Evolutionary conservation across 352 stramenopile genomes (phyloP), one percentile per base, ranked within the genome.

Genomic region (Pythium angustatum): DNA sequence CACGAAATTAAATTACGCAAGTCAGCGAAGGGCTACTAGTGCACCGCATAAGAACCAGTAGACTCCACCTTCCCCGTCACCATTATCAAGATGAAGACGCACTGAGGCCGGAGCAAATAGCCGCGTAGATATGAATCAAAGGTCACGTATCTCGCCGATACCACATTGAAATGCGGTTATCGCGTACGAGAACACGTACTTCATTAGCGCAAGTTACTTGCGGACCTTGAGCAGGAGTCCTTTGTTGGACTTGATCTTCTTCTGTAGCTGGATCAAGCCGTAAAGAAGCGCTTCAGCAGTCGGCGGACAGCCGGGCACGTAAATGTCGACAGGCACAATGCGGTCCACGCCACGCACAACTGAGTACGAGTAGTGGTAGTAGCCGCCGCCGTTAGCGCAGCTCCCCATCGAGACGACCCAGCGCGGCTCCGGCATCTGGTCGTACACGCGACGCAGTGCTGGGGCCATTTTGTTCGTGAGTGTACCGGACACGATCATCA

Each of bases 381-480:
- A 94, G 22, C 83, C 85, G 27, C 85, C 98, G 27, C 97, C 96
- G 79, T 99, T 99, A 21, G 98, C 97, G 74, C 97, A 99, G 51
- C 83, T 98, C 58, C 97, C 97, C 97, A 99, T 99, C 48, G 92
- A 98, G 45, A 99, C 73, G 15, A 99, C 97, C 82, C 97, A 99
- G 51, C 97, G 88, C 11, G 97, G 97, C 77, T 99, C 97, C 1
- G 98, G 96, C 97, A 99, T 99, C 79, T 99, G 97, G 83, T 99
- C 98, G 84, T 99, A 99, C 36, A 99, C 87, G 49, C 87, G 85
- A 45, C 97, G 88, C 10, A 99, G 84, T 9, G 97, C 98, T 0
- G 98, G 98, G n/a, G 97, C 97, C 97, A 99, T 99, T 77, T 99
- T 99, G 87, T 99, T 99, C 62, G 97, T 99, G 24, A 99, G 76